Evolutionary conservation across 2,329 filamentous ascomycete genomes (phyloP), one percentile per base, ranked within the genome.

Genomic region (Bertia moriformis): DNA sequence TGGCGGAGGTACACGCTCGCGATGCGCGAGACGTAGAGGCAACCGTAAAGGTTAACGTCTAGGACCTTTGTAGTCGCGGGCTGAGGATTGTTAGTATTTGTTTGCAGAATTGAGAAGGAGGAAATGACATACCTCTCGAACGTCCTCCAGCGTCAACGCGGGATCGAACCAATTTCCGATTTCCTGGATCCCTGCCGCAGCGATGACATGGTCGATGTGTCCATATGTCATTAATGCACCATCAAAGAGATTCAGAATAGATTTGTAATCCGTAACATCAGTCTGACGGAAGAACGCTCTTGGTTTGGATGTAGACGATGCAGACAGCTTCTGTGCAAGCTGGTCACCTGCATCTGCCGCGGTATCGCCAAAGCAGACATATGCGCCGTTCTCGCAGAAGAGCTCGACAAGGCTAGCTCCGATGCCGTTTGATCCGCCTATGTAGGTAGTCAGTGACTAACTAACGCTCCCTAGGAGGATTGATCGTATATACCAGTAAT

Each of bases 1-100:
- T 66, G 59, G 18, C 58, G 57, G 4, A 67, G 51, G 44, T 65
- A 68, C 4, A 62, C 62, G 19, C 54, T 52, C 2, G 64, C 65
- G 10, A 67, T 56, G 3, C 63, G 54, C 1, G 61, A 52, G 40
- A 66, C 62, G 41, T 65, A 63, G 37, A 66, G 48, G 3, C 53
- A 55, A 1, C 61, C 65, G 12, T 54, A 49, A 4, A 67, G 49
- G 42, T 67, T 65, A 33, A 67, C 56, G 32, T 64, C 59, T 4
- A 66, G 44, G 4, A 59, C 55, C 44, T 53, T 54, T 39, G 48
- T 49, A 13, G 50, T 50, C 3, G 54, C 53, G 12, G 44, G 46
- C 47, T 51, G 41, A 13, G n/a, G 44, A 45, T 20, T 44, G 47
- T 19, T 45, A 19, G 19, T 4, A 4, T 22, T 29, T 27, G 10